Percentiles rank a stretch among this genome's conserved stretches.
phyloP scores from a whole-genome alignment of 129 eudicot species.

The Kitagawia praeruptora region DNA sequence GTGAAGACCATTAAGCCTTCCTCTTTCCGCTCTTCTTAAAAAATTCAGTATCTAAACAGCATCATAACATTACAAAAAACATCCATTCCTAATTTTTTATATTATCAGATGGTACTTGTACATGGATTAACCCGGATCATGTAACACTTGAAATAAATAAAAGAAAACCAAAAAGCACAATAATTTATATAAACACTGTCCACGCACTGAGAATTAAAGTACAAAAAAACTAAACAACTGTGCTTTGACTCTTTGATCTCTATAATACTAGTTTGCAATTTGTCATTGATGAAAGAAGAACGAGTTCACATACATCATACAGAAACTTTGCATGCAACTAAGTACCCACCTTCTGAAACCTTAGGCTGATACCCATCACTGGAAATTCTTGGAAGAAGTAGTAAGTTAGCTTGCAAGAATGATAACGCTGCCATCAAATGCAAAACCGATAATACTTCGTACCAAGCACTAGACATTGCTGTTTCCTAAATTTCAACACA shows the following conservation, averaged over 20 bases:
- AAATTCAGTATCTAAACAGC: not conserved
- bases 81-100: not conserved
- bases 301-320: not conserved
- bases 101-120: not conserved
- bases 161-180: not conserved
- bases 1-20: not conserved
- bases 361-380: constrained; percentile 84
- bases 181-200: not conserved
- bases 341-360: constrained; percentile 88
- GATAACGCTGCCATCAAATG: constrained; percentile 89
- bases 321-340: not conserved
- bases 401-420: constrained; percentile 74
- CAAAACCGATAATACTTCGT: constrained; percentile 87
- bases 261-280: not conserved
- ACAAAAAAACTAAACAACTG: not conserved
- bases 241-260: not conserved
- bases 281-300: not conserved
- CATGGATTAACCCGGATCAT: not conserved
- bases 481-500: constrained; percentile 49
- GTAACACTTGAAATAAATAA: not conserved
- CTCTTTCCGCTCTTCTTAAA: not conserved
- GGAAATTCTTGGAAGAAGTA: constrained; percentile 86
- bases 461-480: constrained; percentile 84
- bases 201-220: not conserved
- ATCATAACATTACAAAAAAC: not conserved